A percentile compares a stretch with the other conserved stretches of the same genome.
Evolutionary conservation across 2,329 filamentous ascomycete genomes (phyloP).

Genomic region (Apiospora sp.): DNA sequence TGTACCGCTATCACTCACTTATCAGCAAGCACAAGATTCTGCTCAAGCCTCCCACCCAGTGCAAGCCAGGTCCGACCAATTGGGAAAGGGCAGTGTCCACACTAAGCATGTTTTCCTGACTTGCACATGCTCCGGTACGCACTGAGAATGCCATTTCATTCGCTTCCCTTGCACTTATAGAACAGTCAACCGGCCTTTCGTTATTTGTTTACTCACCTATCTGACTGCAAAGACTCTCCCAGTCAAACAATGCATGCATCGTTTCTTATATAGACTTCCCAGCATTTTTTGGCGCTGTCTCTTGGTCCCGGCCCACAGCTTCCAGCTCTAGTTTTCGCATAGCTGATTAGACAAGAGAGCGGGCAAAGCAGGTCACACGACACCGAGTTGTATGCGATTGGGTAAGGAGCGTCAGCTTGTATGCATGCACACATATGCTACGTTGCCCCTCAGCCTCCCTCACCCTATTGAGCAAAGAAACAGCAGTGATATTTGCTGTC

Average conservation of each 20-base stretch:
- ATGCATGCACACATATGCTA: slow-evolving; percentile 9
- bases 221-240: neutral
- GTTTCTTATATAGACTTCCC: slow-evolving; percentile 1
- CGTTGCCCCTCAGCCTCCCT: neutral
- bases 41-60: slow-evolving; percentile 8
- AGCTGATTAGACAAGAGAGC: neutral
- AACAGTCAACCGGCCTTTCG: neutral
- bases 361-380: slow-evolving; percentile 19
- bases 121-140: slow-evolving; percentile 17
- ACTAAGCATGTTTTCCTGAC: slow-evolving; percentile 11
- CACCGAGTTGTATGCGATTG: neutral
- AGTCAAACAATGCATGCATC: slow-evolving; percentile 12
- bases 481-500: neutral
- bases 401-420: slow-evolving; percentile 7
- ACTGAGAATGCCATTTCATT: slow-evolving; percentile 21
- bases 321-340: slow-evolving; percentile 4
- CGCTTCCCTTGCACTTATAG: slow-evolving; percentile 15
- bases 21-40: slow-evolving; percentile 17
- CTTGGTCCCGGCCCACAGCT: neutral
- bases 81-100: slow-evolving; percentile 18
- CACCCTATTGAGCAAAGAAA: neutral
- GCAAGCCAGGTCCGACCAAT: slow-evolving; percentile 4
- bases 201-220: neutral
- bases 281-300: neutral
- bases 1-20: slow-evolving; percentile 9